Conservation (phyloP, 441 rosid genomes). For the Eruca vesicaria region DNA sequence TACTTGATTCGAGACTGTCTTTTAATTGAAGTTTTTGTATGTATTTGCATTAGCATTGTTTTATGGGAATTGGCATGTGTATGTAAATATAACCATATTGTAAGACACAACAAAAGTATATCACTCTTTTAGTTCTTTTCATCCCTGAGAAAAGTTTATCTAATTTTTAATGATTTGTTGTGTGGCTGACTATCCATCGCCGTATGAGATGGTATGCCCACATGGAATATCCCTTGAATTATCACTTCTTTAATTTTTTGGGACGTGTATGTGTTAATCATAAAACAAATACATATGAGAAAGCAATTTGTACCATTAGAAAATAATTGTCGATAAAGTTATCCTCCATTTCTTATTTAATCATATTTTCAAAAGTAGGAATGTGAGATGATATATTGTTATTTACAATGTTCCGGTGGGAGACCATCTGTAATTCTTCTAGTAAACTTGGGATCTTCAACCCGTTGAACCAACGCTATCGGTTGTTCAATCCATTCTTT, state of each 20-base stretch:
- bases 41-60: conserved; percentile 32
- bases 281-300: neutral
- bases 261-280: neutral
- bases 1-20: conserved; percentile 23
- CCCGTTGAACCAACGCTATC: neutral
- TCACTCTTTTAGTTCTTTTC: neutral
- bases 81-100: neutral
- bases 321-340: neutral
- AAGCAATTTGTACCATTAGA: neutral
- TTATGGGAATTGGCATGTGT: too few species aligned
- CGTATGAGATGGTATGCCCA: conserved; percentile 7
- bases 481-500: neutral
- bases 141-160: neutral
- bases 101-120: neutral
- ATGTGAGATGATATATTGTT: neutral
- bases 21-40: conserved; percentile 33
- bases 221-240: neutral
- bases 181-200: conserved; percentile 13
- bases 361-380: neutral
- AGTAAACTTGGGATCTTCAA: neutral
- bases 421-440: neutral
- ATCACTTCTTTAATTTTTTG: neutral
- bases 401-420: neutral
- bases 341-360: neutral
- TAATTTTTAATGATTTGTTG: conserved; percentile 9